Evolutionary conservation across 371 early-diverging fungal genomes (phyloP), one percentile per base, ranked within the genome.

Genomic region (Actinomortierella ambigua): DNA sequence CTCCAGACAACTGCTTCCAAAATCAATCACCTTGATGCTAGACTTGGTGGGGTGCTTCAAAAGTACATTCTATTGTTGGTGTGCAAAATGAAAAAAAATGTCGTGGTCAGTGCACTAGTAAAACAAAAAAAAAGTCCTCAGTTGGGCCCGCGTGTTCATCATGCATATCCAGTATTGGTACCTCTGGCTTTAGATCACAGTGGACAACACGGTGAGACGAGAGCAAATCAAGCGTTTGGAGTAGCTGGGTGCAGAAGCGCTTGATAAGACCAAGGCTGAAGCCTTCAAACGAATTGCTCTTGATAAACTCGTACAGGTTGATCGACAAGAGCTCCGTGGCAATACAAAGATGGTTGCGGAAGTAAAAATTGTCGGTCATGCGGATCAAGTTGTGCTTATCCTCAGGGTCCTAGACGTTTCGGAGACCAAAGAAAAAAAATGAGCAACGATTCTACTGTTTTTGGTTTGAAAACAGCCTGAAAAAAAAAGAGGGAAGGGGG

Each of bases 151-250:
- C 20, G 15, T 22, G 20, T 8, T 26, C 15, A 11, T 0, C 1
- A n/a, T 13, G 4, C 4, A 23, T n/a, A 27, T 29, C n/a, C 27
- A 40, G 15, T 26, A 20, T 20, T 9, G 43, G 23, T 80, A 90
- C 92, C 88, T 98, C 99, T 7, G 99, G 99, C 63, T 99, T 99
- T 57, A 99, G 80, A 78, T 99, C 99, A 66, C 98, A 96, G 69
- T 99, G 99, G n/a, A 98, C 90, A 50, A 99, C 94, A 41, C 88
- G 82, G 53, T 92, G 83, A 24, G 80, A 67, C 34, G 80, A 70
- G 62, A 99, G 77, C n/a, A 96, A 62, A 41, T 82, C 76, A 43
- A 99, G 71, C 17, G 94, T 91, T 53, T 91, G 84, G 44, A 99
- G 80, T 41, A 99, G 78, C 70, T 99, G 99, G 2, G 79, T 75